Base-by-base conservation (phyloP, 2,329 filamentous ascomycete species). In the Eutypella sp. region DNA sequence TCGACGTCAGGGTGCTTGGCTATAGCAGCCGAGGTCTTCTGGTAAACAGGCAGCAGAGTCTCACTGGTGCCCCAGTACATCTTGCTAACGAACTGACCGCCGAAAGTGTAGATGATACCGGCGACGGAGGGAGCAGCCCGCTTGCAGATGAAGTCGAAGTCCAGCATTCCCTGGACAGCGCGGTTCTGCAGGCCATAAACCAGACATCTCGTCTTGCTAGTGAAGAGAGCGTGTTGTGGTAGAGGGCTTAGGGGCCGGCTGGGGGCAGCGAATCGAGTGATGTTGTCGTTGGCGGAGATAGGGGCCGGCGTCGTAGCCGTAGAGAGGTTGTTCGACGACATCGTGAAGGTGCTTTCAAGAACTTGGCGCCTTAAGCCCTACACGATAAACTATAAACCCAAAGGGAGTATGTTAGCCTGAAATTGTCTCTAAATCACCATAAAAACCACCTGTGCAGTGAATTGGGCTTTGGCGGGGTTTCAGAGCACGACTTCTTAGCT, bases 31-130 rank as follows among this genome's bases (percentile, higher is more conserved):
- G 82, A 77, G 41, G 91, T 87, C 65, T 89, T 82, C 77, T 99
- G 92, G 82, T 99, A 99, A 69, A 99, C 93, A 54, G 93, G 93
- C 61, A 99, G 83, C 57, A 99, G 85, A 53, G 93, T 99, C 81
- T 99, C 93, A 76, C 90, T 96, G 67, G 93, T 99, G 66, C 93
- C 93, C 93, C 93, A 99, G 87, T 99, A 99, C 93, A 99, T 97
- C 85, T 99, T 99, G 85, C 90, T 96, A 69, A 99, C 93, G 84
- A 99, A 99, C 76, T 99, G 93, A 59, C 93, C 93, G 69, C 93
- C 93, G 67, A 99, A 99, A 62, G 93, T 96, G 81, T 99, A 99
- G 81, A 99, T 97, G 75, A 99, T 97, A 68, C 91, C 93, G 57
- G 93, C 93, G 48, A 99, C 93, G 48, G 93, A 99, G 55, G 93